Evolutionary conservation across 2,329 filamentous ascomycete genomes (phyloP), one percentile per base, ranked within the genome.

Genomic region (Periconia digitata): DNA sequence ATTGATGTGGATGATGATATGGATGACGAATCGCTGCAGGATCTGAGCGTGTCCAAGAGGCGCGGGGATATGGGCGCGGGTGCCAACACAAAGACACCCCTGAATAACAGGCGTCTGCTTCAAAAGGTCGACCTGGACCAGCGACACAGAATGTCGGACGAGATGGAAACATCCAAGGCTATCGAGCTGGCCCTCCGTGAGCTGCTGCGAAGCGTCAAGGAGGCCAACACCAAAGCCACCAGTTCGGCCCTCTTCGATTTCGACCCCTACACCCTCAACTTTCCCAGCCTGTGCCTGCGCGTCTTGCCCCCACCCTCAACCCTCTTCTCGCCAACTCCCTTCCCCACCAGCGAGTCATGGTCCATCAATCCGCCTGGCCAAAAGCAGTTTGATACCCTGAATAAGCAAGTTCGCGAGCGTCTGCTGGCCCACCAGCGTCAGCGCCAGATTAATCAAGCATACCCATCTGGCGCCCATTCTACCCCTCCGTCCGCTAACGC

Each of bases 101-200:
- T 66, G 58, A 55, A 68, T 66, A 65, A 67, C 50, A 53, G 73
- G 45, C 70, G 64, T 36, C 67, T 64, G 44, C 39, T 59, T 50
- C 66, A 69, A 59, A 88, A 82, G 74, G 76, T 75, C 12, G 85
- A 84, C 52, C 77, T 85, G 53, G 88, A 86, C 60, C 78, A 79
- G 63, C 84, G 79, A 65, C 79, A 85, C 66, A 80, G 84, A 71
- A 66, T 84, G 55, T 76, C 80, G 39, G 89, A 91, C 61, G 86
- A 89, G 32, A 72, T 82, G 59, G 92, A 96, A 66, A 90, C 84
- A n/a, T 86, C 87, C 17, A 83, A 84, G 55, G 92, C 92, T 5
- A 85, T 92, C 18, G 90, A 96, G 73, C 74, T 96, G 66, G 91
- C 92, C 6, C 73, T 96, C 58, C 79, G 89, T 53, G 92, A 96